Percentiles rank a stretch among this genome's conserved stretches.
Evolutionary conservation across 83 land plant species (phyloP).

Genomic region (Diphasiastrum complanatum): DNA sequence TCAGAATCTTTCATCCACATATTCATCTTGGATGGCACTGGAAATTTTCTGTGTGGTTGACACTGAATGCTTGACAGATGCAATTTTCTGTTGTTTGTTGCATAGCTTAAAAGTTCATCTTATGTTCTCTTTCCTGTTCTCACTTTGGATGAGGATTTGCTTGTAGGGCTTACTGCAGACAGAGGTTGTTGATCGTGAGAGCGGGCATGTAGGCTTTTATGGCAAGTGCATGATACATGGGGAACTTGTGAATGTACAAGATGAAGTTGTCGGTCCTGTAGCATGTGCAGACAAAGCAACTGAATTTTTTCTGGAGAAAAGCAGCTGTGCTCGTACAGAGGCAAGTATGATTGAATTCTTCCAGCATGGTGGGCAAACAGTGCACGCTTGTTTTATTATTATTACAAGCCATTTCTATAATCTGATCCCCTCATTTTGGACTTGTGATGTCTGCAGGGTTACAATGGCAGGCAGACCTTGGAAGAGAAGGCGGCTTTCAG

Average conservation of each 20-base stretch:
- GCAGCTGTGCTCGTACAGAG: conserved; percentile 69
- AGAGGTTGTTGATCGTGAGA: conserved; percentile 54
- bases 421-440: no score
- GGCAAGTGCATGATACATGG: conserved; percentile 68
- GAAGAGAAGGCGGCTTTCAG: conserved; percentile 30
- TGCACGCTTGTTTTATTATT: not conserved
- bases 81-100: no score
- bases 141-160: not conserved
- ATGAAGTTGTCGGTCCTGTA: no score
- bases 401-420: no score
- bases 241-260: conserved; percentile 2
- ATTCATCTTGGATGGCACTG: no score
- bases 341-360: conserved; percentile 15
- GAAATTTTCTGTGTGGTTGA: no score
- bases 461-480: conserved; percentile 48
- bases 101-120: no score
- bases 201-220: conserved; percentile 69
- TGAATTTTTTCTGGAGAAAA: conserved; percentile 13
- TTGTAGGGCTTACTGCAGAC: conserved; percentile 70
- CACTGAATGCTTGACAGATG: no score
- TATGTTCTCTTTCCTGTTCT: no score
- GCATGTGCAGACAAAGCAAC: no score
- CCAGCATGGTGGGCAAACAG: not conserved
- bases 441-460: conserved; percentile 46
- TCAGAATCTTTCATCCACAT: no score